phyloP scores from a whole-genome alignment of 1,139 yeast genomes.

The Pichia sp. region DNA sequence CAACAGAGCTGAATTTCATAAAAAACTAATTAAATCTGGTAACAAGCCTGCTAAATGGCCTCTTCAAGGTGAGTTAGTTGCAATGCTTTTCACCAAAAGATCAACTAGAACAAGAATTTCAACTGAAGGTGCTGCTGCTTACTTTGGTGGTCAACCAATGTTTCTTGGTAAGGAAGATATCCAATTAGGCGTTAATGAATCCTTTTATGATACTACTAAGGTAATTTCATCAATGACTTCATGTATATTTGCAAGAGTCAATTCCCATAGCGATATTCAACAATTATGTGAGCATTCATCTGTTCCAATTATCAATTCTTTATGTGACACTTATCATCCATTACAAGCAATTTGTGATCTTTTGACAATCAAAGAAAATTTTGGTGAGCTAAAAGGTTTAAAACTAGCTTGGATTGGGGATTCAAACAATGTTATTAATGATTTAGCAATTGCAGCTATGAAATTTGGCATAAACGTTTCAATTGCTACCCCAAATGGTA shows the following conservation, averaged over 20 bases:
- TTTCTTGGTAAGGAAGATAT: conserved; percentile 94
- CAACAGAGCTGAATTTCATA: conserved; percentile 57
- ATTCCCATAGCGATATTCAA: conserved; percentile 73
- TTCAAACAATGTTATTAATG: conserved; percentile 91
- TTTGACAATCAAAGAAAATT: conserved; percentile 75
- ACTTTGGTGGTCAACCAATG: conserved; percentile 95
- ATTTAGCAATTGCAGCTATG: conserved; percentile 83
- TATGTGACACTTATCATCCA: conserved; percentile 91
- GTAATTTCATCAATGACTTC: conserved; percentile 94
- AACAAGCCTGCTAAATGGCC: conserved; percentile 41
- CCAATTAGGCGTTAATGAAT: conserved; percentile 91
- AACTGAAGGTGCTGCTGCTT: conserved; percentile 89
- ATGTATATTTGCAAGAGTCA: conserved; percentile 92
- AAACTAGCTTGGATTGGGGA: conserved; percentile 96
- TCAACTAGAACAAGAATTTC: conserved; percentile 94
- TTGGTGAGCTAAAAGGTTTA: conserved; percentile 52
- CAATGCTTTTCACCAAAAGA: conserved; percentile 80
- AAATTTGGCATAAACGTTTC: conserved; percentile 79
- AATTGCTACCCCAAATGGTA: conserved; percentile 74
- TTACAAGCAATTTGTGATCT: conserved; percentile 91
- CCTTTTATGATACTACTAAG: conserved; percentile 77
- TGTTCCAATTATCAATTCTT: conserved; percentile 89
- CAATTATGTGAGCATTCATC: conserved; percentile 66
- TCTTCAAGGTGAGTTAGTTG: conserved; percentile 72
- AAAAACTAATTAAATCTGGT: conserved; percentile 48